Conservation (phyloP, 768 basidiomycete genomes). For the Rubroboletus satanas region DNA sequence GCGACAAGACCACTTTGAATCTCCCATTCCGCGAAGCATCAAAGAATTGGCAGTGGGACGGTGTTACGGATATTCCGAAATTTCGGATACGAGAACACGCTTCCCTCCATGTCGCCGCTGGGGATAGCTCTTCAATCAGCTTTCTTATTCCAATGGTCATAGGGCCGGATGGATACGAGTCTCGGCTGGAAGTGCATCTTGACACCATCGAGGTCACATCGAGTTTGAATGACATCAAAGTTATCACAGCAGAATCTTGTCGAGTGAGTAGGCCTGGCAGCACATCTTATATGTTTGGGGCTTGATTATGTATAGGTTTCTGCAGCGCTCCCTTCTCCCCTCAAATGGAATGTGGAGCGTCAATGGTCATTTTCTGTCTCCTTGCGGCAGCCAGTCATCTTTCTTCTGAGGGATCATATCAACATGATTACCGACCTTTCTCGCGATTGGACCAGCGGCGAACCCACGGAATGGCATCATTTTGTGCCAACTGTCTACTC, state of each 20-base stretch:
- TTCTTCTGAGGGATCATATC: constrained; percentile 86
- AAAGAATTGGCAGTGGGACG: constrained; percentile 98
- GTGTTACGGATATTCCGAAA: constrained; percentile 43
- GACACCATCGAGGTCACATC: constrained; percentile 75
- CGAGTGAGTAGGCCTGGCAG: constrained; percentile 42
- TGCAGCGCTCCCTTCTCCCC: constrained; percentile 72
- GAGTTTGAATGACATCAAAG: constrained; percentile 82
- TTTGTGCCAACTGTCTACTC: constrained; percentile 83
- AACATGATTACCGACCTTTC: constrained; percentile 93
- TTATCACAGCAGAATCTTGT: constrained; percentile 75
- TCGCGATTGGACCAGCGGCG: constrained; percentile 86
- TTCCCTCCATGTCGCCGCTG: constrained; percentile 68
- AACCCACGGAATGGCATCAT: constrained; percentile 71
- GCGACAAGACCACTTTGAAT: constrained; percentile 70
- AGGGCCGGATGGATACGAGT: constrained; percentile 68
- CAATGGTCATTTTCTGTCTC: constrained; percentile 76
- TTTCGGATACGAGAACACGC: constrained; percentile 61
- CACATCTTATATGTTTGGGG: constrained; percentile 13
- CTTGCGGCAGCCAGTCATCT: constrained; percentile 68
- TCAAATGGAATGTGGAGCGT: constrained; percentile 77
- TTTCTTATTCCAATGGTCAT: constrained; percentile 84
- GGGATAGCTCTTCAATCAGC: constrained; percentile 79
- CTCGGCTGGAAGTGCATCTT: constrained; percentile 76
- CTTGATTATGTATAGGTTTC: constrained; percentile 45
- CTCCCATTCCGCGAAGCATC: constrained; percentile 92